phyloP scores from a whole-genome alignment of 306 rosid genomes.

The Dicorynia guianensis region DNA sequence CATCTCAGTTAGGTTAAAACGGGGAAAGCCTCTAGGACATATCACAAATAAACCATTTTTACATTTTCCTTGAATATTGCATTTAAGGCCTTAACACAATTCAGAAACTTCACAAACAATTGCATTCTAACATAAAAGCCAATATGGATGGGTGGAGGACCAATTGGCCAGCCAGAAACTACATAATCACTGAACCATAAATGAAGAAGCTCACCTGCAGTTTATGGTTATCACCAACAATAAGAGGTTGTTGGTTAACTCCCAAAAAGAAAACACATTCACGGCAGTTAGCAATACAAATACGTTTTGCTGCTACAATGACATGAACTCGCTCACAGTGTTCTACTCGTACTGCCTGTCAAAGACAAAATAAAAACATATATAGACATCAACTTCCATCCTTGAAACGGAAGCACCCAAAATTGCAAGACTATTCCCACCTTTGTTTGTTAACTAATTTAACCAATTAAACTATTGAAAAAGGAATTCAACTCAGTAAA shows the following conservation, averaged over 20 bases:
- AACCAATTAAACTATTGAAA: not conserved
- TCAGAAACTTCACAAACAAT: not conserved
- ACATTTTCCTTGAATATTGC: conserved; percentile 8
- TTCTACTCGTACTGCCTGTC: conserved; percentile 95
- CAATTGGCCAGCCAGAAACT: conserved; percentile 30
- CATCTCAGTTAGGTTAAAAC: conserved; percentile 1
- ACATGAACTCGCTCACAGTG: conserved; percentile 99
- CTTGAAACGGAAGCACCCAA: not conserved
- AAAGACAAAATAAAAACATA: conserved; percentile 27
- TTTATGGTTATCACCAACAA: conserved; percentile 93
- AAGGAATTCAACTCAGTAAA: not conserved
- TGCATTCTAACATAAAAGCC: conserved; percentile 20
- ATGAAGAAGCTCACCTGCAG: conserved; percentile 71
- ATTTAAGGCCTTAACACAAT: conserved; percentile 22
- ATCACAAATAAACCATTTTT: conserved; percentile 18
- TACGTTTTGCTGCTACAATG: conserved; percentile 83
- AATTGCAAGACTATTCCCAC: too few relatives aligned
- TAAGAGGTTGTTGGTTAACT: conserved; percentile 91
- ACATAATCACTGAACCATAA: conserved; percentile 31
- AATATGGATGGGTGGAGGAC: conserved; percentile 20
- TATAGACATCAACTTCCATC: conserved; percentile 36
- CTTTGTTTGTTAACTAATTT: not conserved
- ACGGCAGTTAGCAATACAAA: conserved; percentile 97
- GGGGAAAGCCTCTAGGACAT: conserved; percentile 7
- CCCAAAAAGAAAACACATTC: conserved; percentile 94